Evolutionary conservation across 768 basidiomycete species (phyloP), one percentile per base, ranked within the genome.

Genomic region (Termitomyces sp.): DNA sequence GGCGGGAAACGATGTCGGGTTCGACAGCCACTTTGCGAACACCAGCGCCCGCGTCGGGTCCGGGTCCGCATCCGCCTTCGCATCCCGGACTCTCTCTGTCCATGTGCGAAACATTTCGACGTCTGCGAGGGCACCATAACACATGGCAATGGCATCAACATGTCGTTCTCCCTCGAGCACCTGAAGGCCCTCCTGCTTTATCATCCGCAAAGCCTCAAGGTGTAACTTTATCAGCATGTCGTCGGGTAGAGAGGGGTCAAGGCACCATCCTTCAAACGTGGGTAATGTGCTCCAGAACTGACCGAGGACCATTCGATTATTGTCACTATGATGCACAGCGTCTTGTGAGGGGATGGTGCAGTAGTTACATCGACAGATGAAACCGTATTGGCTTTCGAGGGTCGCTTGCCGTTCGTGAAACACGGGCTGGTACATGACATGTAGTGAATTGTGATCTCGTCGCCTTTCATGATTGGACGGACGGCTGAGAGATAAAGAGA

Each of bases 391-490:
- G 3, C 44, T 34, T 5, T 54, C 59, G 2, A 76, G 65, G 19
- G 52, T 30, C 27, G 57, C 52, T 25, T 62, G 61, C 9, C 70
- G 68, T 19, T 61, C 58, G 9, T 57, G 45, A n/a, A n/a, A 23
- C 64, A 64, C 9, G 70, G 47, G 2, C 61, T 59, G 2, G 64
- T 58, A 2, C 67, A 64, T 1, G 68, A 43, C 21, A 69, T 64
- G 60, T 76, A 77, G 0, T 67, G 52, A 23, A 76, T 68, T 3
- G 73, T 73, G 54, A 77, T 73, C 61, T 77, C 74, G 25, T 73
- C 70, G 12, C 70, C 71, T 1, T 58, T 47, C 6, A 35, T 30
- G 42, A 77, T 73, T 2, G 70, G 66, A 3, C 75, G 71, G 6
- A 73, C 67, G 9, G 71, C 71, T 3, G 63, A 61, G 19, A 77